Conservation (phyloP, 2,329 filamentous ascomycete genomes). For the Hypoxylon sp. region DNA sequence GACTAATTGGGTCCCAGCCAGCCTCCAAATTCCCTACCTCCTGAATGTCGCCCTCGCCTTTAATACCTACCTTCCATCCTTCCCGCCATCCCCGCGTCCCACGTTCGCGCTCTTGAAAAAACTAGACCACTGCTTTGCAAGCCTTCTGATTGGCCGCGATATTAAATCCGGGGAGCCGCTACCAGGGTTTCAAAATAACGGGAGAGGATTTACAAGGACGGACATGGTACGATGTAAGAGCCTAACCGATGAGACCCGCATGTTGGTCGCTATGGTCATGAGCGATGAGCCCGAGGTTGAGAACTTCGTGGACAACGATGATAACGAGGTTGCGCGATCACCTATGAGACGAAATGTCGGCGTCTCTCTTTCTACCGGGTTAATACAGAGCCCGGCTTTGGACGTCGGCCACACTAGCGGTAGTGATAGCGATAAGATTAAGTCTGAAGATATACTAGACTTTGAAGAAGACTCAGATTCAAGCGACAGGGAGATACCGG, state of each 20-base stretch:
- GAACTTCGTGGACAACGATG: slow-evolving; percentile 59
- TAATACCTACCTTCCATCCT: slow-evolving; percentile 79
- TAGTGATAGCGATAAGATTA: slow-evolving; percentile 19
- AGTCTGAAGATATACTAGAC: slow-evolving; percentile 35
- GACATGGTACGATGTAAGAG: slow-evolving; percentile 92
- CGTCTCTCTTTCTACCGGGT: slow-evolving; percentile 26
- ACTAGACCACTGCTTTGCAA: slow-evolving; percentile 86
- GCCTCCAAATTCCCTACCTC: slow-evolving; percentile 86
- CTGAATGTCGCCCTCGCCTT: slow-evolving; percentile 82
- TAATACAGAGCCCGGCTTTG: slow-evolving; percentile 31
- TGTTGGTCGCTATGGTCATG: slow-evolving; percentile 78
- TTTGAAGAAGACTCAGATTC: slow-evolving; percentile 35
- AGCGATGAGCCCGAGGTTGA: slow-evolving; percentile 65
- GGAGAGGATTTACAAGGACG: slow-evolving; percentile 78
- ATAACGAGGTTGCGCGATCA: slow-evolving; percentile 23
- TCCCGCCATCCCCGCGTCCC: slow-evolving; percentile 75
- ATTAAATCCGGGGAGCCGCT: slow-evolving; percentile 74
- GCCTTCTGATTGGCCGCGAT: slow-evolving; percentile 78
- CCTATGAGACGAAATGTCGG: slow-evolving; percentile 27
- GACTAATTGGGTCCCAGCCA: slow-evolving; percentile 64
- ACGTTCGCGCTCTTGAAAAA: slow-evolving; percentile 82
- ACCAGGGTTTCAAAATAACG: slow-evolving; percentile 77
- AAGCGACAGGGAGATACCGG: slow-evolving; percentile 14
- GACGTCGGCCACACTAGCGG: background rate
- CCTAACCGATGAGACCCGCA: slow-evolving; percentile 81